A percentile compares a stretch with the other conserved stretches of the same genome.
phyloP scores from a whole-genome alignment of 1,284 basidiomycete species.

The Ganoderma lucidum region DNA sequence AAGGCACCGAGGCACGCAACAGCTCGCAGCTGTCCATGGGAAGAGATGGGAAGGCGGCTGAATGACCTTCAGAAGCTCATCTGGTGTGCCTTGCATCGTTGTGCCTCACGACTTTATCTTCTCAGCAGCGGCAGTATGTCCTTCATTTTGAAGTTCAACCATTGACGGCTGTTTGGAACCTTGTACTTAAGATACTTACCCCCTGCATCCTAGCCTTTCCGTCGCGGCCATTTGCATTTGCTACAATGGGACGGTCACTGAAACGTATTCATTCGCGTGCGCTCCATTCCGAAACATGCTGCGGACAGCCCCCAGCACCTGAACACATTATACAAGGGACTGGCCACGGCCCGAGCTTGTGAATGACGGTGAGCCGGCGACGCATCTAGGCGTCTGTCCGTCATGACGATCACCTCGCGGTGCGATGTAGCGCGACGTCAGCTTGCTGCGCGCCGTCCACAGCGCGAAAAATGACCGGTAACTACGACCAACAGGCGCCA shows the following conservation, averaged over 20 bases:
- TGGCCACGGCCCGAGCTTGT: neutral
- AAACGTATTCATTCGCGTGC: neutral
- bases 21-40: neutral
- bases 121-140: neutral
- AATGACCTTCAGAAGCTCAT: conserved; percentile 2
- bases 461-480: neutral
- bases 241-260: neutral
- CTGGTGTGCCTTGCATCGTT: conserved; percentile 5
- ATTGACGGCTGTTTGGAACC: neutral
- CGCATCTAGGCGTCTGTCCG: neutral
- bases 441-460: neutral
- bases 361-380: neutral
- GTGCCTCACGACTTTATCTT: conserved; percentile 2
- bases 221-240: neutral
- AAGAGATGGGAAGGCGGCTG: conserved; percentile 1
- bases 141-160: neutral
- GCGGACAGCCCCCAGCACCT: neutral
- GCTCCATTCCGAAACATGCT: neutral
- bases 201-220: neutral
- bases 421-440: conserved; percentile 3
- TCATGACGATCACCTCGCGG: conserved; percentile 4
- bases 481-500: neutral
- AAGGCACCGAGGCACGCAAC: conserved; percentile 16
- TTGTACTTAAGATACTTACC: neutral
- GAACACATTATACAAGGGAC: neutral